Evolutionary conservation across 2,329 filamentous ascomycete species (phyloP), one percentile per base, ranked within the genome.

Genomic region (Fusarium acutatum): DNA sequence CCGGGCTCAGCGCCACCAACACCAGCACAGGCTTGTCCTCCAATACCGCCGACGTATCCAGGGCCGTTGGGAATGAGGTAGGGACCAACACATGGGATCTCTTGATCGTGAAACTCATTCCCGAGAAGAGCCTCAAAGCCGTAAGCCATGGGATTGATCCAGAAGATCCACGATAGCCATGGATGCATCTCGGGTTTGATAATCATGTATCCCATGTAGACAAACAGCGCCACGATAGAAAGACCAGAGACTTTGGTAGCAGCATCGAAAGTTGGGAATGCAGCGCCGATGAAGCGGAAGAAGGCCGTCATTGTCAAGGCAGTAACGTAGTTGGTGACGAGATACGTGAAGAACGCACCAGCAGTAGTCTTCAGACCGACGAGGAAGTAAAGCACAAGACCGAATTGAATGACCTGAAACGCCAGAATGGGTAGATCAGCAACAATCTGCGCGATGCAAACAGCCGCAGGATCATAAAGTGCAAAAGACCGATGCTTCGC

Each of bases 121-220:
- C 90, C 84, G 74, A 94, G 85, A 1, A 95, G 79, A 0, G 87
- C 88, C 71, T 94, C 90, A 63, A 93, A 94, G 0, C 86, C 90
- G 63, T 94, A 94, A 3, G 92, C 88, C 15, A 94, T 83, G 0
- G 92, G 92, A 67, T 92, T 87, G 37, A 92, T 86, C 88, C 89
- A 91, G 69, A 86, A 90, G 8, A 92, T 79, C 90, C 90, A 92
- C 3, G 83, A 81, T 18, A 92, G 86, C 89, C 89, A 91, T 0
- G 87, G 86, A 47, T 89, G 88, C 90, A 92, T 91, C 67, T 89
- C 84, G 30, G 85, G 85, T 26, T 90, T 89, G 7, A 85, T 85
- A 63, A 92, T 91, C 79, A 91, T 84, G 78, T 90, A 92, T 13
- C 90, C 91, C 13, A 86, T 90, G 76, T 92, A 93, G 30, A 92